Conservation (phyloP, 2,329 filamentous ascomycete species). For the Leptographium flavum region DNA sequence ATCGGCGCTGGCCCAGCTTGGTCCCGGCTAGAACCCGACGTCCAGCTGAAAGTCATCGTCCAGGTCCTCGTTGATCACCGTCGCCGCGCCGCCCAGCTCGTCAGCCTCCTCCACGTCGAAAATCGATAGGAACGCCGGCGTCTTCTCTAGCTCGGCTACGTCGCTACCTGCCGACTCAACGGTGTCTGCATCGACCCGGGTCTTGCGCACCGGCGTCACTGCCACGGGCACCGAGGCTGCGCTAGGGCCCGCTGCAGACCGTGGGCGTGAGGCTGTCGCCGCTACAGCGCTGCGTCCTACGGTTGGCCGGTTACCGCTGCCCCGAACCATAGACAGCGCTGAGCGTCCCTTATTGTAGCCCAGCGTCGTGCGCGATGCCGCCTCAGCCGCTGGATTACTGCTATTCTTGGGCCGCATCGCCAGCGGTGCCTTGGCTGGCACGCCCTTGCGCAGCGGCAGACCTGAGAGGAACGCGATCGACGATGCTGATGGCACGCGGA, state of each 20-base stretch:
- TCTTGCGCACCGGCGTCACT: neutral
- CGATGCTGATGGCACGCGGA: neutral
- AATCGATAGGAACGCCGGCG: conserved; percentile 41
- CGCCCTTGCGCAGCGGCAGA: conserved; percentile 7
- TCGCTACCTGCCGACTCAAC: neutral
- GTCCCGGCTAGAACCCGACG: conserved; percentile 21
- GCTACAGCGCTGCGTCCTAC: neutral
- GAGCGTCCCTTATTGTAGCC: conserved; percentile 70
- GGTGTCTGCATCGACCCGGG: neutral
- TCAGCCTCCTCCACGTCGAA: conserved; percentile 37
- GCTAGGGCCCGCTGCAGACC: neutral
- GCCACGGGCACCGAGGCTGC: too few species aligned
- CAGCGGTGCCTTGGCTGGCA: neutral
- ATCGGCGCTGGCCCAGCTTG: too few species aligned
- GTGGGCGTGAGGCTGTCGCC: neutral
- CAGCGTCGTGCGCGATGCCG: conserved; percentile 65
- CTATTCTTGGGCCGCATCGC: conserved; percentile 5
- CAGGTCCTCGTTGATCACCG: conserved; percentile 25
- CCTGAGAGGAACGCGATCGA: conserved; percentile 3
- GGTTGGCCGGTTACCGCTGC: conserved; percentile 16
- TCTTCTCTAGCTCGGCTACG: conserved; percentile 19
- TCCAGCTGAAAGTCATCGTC: conserved; percentile 45
- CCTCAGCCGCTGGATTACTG: conserved; percentile 31
- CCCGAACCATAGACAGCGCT: conserved; percentile 30
- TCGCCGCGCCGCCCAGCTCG: conserved; percentile 19